Percentiles rank a stretch among this genome's conserved stretches.
Evolutionary conservation across 768 basidiomycete genomes (phyloP).

Genomic region (Suillus variegatus): DNA sequence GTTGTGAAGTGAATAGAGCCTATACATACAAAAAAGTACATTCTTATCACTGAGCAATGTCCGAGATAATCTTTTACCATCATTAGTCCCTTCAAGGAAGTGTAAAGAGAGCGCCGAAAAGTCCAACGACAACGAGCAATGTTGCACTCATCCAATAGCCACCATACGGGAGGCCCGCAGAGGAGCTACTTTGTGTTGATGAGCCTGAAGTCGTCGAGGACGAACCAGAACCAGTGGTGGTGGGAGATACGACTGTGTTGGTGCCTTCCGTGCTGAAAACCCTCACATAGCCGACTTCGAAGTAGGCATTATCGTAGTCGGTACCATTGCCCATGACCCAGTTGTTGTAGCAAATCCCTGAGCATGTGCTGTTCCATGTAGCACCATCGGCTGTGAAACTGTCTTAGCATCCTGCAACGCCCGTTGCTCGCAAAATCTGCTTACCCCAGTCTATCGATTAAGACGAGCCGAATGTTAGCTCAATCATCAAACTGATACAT

Average conservation of each 20-base stretch:
- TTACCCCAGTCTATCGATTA: constrained; percentile 33
- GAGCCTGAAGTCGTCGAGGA: constrained; percentile 9
- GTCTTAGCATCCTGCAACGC: background rate
- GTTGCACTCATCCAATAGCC: constrained; percentile 11
- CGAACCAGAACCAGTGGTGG: constrained; percentile 17
- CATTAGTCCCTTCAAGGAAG: background rate
- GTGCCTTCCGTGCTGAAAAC: constrained; percentile 42
- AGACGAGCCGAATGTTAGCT: constrained; percentile 31
- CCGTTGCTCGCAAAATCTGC: background rate
- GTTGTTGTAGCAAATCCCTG: constrained; percentile 68
- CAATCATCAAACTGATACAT: constrained; percentile 13
- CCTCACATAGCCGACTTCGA: constrained; percentile 65
- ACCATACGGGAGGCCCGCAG: constrained; percentile 1
- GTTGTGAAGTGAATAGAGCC: background rate
- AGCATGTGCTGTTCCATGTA: constrained; percentile 62
- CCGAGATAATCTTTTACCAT: background rate
- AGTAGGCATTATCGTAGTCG: constrained; percentile 67
- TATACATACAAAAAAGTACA: background rate
- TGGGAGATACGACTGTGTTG: constrained; percentile 26
- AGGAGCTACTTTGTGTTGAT: constrained; percentile 14
- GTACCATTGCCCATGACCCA: constrained; percentile 65
- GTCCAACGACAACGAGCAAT: constrained; percentile 14
- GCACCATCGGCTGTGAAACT: constrained; percentile 24
- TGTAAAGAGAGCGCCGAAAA: constrained; percentile 1
- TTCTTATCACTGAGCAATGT: background rate